Evolutionary conservation across 1,284 basidiomycete genomes (phyloP).

Genomic region (Porogramme epimiltina): DNA sequence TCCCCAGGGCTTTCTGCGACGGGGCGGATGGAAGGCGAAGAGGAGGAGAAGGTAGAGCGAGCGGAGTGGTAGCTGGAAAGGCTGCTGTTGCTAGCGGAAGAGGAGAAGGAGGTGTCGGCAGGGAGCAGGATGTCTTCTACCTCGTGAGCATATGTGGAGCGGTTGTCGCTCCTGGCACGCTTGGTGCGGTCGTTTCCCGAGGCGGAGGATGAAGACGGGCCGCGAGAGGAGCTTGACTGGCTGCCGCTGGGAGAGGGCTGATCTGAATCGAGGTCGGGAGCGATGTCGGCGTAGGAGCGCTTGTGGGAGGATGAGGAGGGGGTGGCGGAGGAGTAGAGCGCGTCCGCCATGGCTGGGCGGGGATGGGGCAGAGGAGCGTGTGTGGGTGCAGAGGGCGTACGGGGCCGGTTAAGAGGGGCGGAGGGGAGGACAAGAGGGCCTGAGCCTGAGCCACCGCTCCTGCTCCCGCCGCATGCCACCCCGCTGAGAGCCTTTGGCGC

Average conservation of each 20-base stretch:
- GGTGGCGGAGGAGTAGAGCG: neutral
- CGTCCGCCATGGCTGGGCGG: constrained; percentile 10
- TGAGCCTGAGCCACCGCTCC: neutral
- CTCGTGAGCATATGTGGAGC: constrained; percentile 16
- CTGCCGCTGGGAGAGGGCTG: neutral
- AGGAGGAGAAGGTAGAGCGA: constrained; percentile 11
- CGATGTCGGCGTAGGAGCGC: constrained; percentile 18
- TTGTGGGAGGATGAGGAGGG: constrained; percentile 13
- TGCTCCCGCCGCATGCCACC: too few relatives aligned
- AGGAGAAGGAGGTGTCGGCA: constrained; percentile 9
- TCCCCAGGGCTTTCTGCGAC: neutral
- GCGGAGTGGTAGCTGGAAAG: constrained; percentile 19
- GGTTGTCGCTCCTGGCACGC: constrained; percentile 17
- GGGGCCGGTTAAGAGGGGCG: neutral
- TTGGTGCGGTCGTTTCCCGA: constrained; percentile 16
- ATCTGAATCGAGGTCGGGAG: constrained; percentile 8
- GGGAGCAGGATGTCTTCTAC: constrained; percentile 15
- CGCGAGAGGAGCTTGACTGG: constrained; percentile 2
- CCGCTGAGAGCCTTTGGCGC: too few relatives aligned
- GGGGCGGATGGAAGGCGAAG: constrained; percentile 1
- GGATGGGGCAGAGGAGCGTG: neutral
- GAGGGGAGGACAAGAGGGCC: neutral
- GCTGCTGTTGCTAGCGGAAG: constrained; percentile 17
- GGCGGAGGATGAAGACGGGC: constrained; percentile 1
- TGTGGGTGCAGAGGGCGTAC: neutral